Conservation (phyloP, 148 eudicot species). For the Heliamphora exappendiculata region DNA sequence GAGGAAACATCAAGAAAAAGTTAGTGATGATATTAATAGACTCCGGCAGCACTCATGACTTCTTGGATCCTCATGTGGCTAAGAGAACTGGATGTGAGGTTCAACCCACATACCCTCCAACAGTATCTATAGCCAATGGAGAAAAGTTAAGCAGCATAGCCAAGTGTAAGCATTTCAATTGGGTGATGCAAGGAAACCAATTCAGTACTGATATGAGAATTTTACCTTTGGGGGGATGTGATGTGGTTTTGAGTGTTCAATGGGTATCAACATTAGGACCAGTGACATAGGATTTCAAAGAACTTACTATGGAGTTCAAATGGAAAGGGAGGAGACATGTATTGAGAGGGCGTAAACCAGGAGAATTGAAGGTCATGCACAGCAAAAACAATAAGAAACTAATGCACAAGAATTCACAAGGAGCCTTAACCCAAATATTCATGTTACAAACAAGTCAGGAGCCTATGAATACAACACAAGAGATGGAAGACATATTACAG, state of each 20-base stretch:
- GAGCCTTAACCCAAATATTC: not conserved
- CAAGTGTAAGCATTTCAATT: not conserved
- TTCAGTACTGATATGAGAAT: not conserved
- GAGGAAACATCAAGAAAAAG: not conserved
- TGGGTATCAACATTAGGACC: not conserved
- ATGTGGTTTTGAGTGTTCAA: not conserved
- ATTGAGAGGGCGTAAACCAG: not conserved
- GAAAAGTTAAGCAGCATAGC: not conserved
- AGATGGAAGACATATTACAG: not conserved
- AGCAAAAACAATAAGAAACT: not conserved
- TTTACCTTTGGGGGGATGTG: not conserved
- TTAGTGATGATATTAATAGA: not conserved
- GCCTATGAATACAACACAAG: not conserved
- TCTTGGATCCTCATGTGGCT: not conserved
- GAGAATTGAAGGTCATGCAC: not conserved
- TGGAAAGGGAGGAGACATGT: not conserved
- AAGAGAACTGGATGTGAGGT: not conserved
- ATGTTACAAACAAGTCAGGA: not conserved
- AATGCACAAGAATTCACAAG: not conserved
- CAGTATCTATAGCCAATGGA: not conserved
- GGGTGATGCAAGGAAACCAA: not conserved
- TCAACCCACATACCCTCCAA: rapidly evolving
- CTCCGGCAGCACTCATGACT: not conserved
- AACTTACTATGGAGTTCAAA: not conserved
- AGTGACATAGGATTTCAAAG: not conserved